Conservation (phyloP, 805 yeast genomes). For the Candida sakaeoensis region DNA sequence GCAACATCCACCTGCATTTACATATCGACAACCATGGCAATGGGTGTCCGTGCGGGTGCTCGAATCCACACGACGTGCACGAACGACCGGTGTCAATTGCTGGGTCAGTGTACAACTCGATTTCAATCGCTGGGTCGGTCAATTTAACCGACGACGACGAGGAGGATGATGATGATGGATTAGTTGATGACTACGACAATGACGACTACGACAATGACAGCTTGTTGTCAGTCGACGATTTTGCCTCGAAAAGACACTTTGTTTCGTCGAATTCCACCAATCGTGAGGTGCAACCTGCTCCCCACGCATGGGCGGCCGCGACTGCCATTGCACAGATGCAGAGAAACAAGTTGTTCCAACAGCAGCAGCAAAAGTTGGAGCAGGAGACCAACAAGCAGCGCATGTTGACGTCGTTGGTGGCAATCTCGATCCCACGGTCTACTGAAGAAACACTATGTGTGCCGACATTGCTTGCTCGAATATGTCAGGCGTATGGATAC, state of each 20-base stretch:
- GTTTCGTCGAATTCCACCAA: conserved; percentile 8
- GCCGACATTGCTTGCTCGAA: conserved; percentile 65
- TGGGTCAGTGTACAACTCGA: conserved; percentile 45
- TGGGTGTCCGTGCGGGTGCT: conserved; percentile 56
- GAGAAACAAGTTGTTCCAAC: conserved; percentile 17
- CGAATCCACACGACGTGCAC: conserved; percentile 52
- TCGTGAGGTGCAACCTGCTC: conserved; percentile 63
- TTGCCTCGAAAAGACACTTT: conserved; percentile 5
- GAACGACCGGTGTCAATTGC: conserved; percentile 66
- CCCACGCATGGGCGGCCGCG: conserved; percentile 67
- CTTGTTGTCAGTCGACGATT: conserved; percentile 27
- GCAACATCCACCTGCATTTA: conserved; percentile 13
- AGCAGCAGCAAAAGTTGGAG: conserved; percentile 19
- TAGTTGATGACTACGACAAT: too few relatives aligned
- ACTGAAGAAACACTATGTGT: conserved; percentile 76
- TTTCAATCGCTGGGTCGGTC: conserved; percentile 30
- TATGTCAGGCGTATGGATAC: conserved; percentile 69
- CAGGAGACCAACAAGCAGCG: conserved; percentile 33
- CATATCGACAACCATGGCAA: conserved; percentile 28
- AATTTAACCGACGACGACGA: conserved; percentile 51
- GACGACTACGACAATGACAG: conserved; percentile 28
- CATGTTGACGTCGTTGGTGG: conserved; percentile 46
- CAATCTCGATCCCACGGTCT: conserved; percentile 70
- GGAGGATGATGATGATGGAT: conserved; percentile 23
- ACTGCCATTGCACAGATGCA: conserved; percentile 58